Evolutionary conservation across 352 stramenopile genomes (phyloP).

Genomic region (Blastocystis sp.): DNA sequence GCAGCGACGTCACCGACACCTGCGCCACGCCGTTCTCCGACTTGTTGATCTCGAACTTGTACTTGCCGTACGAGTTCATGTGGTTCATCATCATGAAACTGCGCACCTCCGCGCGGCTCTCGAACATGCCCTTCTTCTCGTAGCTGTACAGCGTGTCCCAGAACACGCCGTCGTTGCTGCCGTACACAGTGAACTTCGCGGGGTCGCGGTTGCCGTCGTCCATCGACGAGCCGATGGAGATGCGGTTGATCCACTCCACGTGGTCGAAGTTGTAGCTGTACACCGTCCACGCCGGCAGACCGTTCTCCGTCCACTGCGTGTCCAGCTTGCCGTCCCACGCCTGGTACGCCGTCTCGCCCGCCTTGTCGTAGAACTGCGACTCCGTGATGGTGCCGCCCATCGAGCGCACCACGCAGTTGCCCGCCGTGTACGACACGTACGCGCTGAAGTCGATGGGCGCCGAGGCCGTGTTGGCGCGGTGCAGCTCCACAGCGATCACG

Average conservation of each 20-base stretch:
- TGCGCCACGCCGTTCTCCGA: conserved; percentile 20
- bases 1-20: conserved; percentile 1
- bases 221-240: conserved; percentile 13
- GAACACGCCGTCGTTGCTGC: conserved; percentile 43
- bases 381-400: conserved; percentile 47
- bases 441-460: conserved; percentile 5
- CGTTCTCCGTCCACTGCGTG: conserved; percentile 71
- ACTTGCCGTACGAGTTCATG: conserved; percentile 68
- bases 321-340: conserved; percentile 37
- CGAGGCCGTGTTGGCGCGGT: neutral
- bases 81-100: conserved; percentile 71
- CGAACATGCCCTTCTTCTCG: conserved; percentile 5
- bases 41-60: conserved; percentile 40
- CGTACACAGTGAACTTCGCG: conserved; percentile 52
- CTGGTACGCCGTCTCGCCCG: conserved; percentile 47
- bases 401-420: conserved; percentile 44
- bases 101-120: neutral
- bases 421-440: conserved; percentile 38
- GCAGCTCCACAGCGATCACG: conserved; percentile 65
- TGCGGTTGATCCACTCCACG: conserved; percentile 63
- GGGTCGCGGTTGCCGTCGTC: conserved; percentile 44
- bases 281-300: conserved; percentile 68
- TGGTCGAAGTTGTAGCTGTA: conserved; percentile 67
- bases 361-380: conserved; percentile 66
- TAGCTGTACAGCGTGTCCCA: conserved; percentile 43